A percentile compares a stretch with the other conserved stretches of the same genome.
Conservation (phyloP, 2,329 filamentous ascomycete genomes). For the Neurospora sp. region DNA sequence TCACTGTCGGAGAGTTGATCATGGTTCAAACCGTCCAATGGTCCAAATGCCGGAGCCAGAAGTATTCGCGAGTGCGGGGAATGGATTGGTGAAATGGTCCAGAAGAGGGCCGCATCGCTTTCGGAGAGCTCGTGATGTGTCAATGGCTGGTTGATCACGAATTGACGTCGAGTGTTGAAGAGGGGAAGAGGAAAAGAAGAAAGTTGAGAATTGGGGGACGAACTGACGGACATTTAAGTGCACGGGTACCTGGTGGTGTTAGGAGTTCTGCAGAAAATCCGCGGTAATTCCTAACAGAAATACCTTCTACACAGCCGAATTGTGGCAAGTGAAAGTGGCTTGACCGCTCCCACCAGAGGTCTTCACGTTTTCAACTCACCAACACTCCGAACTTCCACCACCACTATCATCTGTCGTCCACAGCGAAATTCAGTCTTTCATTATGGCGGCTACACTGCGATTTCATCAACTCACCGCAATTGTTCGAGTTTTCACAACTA, state of each 20-base stretch:
- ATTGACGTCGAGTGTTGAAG: not conserved
- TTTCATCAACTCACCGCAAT: fast-evolving
- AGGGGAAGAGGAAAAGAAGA: not conserved
- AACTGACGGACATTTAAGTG: too few species aligned
- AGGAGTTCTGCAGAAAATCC: too few species aligned
- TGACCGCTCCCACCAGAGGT: too few species aligned
- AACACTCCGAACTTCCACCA: not conserved
- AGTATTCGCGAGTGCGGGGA: not conserved
- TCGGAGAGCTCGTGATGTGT: not conserved
- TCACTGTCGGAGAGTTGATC: not conserved
- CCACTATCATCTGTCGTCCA: not conserved
- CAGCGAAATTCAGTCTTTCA: fast-evolving
- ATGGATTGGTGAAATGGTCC: not conserved
- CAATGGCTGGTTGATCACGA: not conserved
- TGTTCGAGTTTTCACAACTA: not conserved
- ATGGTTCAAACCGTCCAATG: not conserved
- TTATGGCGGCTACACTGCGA: fast-evolving
- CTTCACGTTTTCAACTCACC: not conserved
- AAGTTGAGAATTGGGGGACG: not conserved
- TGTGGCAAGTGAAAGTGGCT: too few species aligned
- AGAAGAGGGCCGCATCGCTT: not conserved
- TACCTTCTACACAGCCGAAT: too few species aligned
- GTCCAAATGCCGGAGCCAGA: not conserved
- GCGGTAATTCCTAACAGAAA: too few species aligned
- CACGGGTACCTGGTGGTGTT: too few species aligned